Evolutionary conservation across 2,329 filamentous ascomycete genomes (phyloP).

Genomic region (Herpotrichia juniperi): DNA sequence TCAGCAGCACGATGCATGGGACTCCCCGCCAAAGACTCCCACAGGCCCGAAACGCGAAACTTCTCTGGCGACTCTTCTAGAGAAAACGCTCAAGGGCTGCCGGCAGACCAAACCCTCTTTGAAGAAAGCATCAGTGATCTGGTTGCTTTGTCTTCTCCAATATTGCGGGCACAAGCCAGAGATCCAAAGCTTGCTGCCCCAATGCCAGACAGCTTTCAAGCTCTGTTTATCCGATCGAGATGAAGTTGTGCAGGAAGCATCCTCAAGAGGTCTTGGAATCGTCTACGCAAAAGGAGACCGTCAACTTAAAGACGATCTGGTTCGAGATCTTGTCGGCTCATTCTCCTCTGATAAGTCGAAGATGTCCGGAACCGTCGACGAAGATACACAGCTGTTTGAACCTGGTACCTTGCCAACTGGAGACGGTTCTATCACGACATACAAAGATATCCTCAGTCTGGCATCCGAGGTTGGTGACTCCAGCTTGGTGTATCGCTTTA

Average conservation of each 20-base stretch:
- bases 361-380: constrained; percentile 76
- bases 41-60: constrained; percentile 37
- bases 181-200: constrained; percentile 74
- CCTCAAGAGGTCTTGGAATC: constrained; percentile 85
- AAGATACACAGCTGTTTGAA: constrained; percentile 92
- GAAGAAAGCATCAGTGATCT: constrained; percentile 91
- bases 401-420: constrained; percentile 88
- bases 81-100: constrained; percentile 78
- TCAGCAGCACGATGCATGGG: constrained; percentile 39
- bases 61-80: constrained; percentile 64
- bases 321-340: constrained; percentile 84
- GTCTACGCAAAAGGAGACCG: constrained; percentile 93
- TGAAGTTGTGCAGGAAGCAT: constrained; percentile 93
- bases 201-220: constrained; percentile 88
- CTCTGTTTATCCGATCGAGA: constrained; percentile 85
- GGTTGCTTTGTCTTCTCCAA: constrained; percentile 90
- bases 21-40: constrained; percentile 35
- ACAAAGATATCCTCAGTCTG: constrained; percentile 94
- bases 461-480: constrained; percentile 97
- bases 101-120: constrained; percentile 86
- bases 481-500: constrained; percentile 96
- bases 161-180: constrained; percentile 81
- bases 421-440: constrained; percentile 90
- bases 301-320: constrained; percentile 78
- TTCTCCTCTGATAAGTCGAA: constrained; percentile 80